phyloP scores from a whole-genome alignment of 2,329 filamentous ascomycete species.

The Mycocentrospora acerina region DNA sequence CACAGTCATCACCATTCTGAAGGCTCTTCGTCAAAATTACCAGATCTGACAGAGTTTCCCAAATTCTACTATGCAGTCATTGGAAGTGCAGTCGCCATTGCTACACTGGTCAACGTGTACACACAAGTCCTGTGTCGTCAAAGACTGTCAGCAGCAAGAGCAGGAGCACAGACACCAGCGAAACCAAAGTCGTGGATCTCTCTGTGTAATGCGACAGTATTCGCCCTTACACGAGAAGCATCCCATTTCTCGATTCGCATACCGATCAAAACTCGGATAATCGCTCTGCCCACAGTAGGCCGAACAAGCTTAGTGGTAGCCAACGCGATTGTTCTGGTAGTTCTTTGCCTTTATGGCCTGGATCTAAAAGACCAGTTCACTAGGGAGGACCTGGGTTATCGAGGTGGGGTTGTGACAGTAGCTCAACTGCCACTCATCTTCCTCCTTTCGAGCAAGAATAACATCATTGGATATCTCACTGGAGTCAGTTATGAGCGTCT shows the following conservation, averaged over 20 bases:
- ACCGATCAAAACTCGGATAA: slow-evolving; percentile 36
- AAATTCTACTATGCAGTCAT: slow-evolving; percentile 57
- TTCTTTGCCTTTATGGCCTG: slow-evolving; percentile 58
- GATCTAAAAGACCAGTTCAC: slow-evolving; percentile 52
- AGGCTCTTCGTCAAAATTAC: slow-evolving; percentile 48
- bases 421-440: slow-evolving; percentile 59
- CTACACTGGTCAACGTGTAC: slow-evolving; percentile 48
- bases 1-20: slow-evolving; percentile 23
- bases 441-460: slow-evolving; percentile 57
- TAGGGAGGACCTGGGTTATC: slow-evolving; percentile 60
- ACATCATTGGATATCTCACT: slow-evolving; percentile 61
- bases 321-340: slow-evolving; percentile 55
- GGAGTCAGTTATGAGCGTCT: slow-evolving; percentile 68
- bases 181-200: slow-evolving; percentile 56
- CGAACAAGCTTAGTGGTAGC: slow-evolving; percentile 43
- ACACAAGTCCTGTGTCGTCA: slow-evolving; percentile 54
- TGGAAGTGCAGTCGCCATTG: slow-evolving; percentile 47
- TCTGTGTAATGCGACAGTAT: slow-evolving; percentile 53
- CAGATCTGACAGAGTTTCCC: slow-evolving; percentile 51
- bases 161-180: slow-evolving; percentile 48
- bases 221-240: slow-evolving; percentile 56
- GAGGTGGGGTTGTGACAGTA: slow-evolving; percentile 56
- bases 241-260: slow-evolving; percentile 50
- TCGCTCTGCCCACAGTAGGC: slow-evolving; percentile 45
- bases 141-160: slow-evolving; percentile 50